Percentiles rank a stretch among this genome's conserved stretches.
Conservation (phyloP, 257 asterid genomes). For the Solanum commersonii region DNA sequence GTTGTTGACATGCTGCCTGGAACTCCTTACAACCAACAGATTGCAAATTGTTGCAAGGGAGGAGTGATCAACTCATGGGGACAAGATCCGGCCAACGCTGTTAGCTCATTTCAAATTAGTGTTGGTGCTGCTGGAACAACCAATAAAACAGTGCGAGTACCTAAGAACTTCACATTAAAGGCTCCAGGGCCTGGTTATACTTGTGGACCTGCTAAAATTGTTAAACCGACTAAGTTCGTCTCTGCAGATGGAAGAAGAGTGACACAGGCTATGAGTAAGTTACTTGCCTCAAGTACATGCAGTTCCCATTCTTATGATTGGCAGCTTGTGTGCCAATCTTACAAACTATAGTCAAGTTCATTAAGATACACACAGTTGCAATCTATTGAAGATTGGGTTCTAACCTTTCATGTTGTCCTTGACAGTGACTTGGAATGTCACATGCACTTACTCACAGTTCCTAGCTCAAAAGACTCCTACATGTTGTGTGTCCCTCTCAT, state of each 20-base stretch:
- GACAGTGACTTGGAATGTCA: conserved; percentile 42
- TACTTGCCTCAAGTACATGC: neutral
- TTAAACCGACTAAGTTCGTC: conserved; percentile 50
- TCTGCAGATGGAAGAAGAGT: conserved; percentile 57
- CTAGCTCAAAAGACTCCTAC: conserved; percentile 80
- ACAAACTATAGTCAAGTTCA: neutral
- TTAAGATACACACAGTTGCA: neutral
- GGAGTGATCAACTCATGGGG: conserved; percentile 73
- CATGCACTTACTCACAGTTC: conserved; percentile 85
- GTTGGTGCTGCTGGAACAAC: conserved; percentile 75
- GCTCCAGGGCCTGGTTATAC: conserved; percentile 89
- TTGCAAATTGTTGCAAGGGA: conserved; percentile 85
- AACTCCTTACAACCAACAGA: conserved; percentile 77
- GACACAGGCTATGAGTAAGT: conserved; percentile 91
- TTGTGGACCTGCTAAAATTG: conserved; percentile 74
- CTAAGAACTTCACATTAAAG: conserved; percentile 62
- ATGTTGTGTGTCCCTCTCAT: conserved; percentile 83
- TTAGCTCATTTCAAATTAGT: conserved; percentile 62
- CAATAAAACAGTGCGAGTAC: conserved; percentile 68
- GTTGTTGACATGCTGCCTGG: conserved; percentile 73
- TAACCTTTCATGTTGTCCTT: neutral
- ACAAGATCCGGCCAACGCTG: conserved; percentile 61
- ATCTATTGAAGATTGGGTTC: neutral
- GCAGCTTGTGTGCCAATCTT: neutral
- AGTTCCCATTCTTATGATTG: neutral